These are phyloP conservation scores for Pythium guiyangense DNA, from an alignment of 352 stramenopile species.

Conservation along the genomic window DNA sequence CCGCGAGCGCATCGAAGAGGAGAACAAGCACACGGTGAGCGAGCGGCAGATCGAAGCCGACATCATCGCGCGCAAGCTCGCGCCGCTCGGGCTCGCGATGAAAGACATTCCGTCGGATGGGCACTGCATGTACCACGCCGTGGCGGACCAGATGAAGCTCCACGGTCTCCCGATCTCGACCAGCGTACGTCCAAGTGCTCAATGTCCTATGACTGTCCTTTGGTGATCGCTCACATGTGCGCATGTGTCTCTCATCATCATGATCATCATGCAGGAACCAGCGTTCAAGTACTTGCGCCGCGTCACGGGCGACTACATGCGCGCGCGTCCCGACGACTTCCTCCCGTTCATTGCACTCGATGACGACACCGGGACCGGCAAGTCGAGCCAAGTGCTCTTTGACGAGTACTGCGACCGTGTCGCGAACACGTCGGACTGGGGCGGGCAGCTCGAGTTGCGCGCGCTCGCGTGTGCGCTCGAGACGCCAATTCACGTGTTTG, in stretches of 20 bases:
- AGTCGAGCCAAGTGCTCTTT: slow-evolving; percentile 56
- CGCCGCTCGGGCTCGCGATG: slow-evolving; percentile 60
- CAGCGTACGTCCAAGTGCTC: slow-evolving; percentile 3
- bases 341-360: slow-evolving; percentile 87
- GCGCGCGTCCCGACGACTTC: slow-evolving; percentile 87
- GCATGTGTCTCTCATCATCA: neutral
- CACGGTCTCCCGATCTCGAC: slow-evolving; percentile 24
- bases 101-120: slow-evolving; percentile 95
- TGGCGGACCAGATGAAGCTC: slow-evolving; percentile 88
- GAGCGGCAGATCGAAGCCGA: slow-evolving; percentile 80
- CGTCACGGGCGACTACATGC: slow-evolving; percentile 79
- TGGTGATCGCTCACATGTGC: neutral
- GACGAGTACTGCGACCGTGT: slow-evolving; percentile 92
- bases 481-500: slow-evolving; percentile 92
- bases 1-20: slow-evolving; percentile 69
- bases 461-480: slow-evolving; percentile 86
- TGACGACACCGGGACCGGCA: slow-evolving; percentile 22
- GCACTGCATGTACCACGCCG: slow-evolving; percentile 97
- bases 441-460: slow-evolving; percentile 95
- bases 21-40: slow-evolving; percentile 75
- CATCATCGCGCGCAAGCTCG: slow-evolving; percentile 58
- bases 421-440: slow-evolving; percentile 92
- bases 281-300: slow-evolving; percentile 66
- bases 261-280: slow-evolving; percentile 14
- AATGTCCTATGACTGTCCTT: neutral